A percentile compares a stretch with the other conserved stretches of the same genome.
Conservation (phyloP, 176 grass and related monocot genomes). For the Areca catechu region DNA sequence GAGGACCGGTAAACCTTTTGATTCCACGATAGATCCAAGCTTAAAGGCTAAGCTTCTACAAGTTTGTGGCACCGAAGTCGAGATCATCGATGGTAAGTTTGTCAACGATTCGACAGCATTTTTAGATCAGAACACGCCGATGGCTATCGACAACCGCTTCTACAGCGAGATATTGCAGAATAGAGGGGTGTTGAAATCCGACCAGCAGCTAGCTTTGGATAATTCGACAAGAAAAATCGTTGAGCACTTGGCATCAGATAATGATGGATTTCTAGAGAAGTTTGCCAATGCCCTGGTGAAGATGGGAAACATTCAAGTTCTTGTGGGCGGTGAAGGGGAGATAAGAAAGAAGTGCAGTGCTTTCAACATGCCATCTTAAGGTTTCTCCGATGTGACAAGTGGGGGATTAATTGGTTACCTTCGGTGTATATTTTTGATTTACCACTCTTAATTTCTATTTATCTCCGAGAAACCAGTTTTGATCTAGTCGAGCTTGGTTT, state of each 20-base stretch:
- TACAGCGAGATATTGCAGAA: constrained; percentile 32
- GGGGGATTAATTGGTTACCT: no score
- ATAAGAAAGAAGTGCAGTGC: constrained; percentile 39
- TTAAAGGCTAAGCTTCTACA: constrained; percentile 19
- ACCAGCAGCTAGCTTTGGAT: constrained; percentile 27
- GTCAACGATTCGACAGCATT: neutral
- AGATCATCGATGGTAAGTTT: no score
- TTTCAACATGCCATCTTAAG: constrained; percentile 13
- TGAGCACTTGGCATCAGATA: no score
- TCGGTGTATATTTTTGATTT: no score
- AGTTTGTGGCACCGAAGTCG: constrained; percentile 13
- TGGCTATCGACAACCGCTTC: constrained; percentile 26
- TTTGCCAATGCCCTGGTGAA: constrained; percentile 37
- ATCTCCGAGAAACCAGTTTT: no score
- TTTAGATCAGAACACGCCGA: constrained; percentile 29
- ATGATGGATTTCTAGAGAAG: neutral
- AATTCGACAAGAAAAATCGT: no score
- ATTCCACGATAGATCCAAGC: constrained; percentile 22
- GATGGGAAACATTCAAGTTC: constrained; percentile 30
- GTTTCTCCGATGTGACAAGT: no score
- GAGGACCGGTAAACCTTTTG: neutral
- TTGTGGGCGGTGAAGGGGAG: constrained; percentile 33
- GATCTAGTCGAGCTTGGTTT: no score
- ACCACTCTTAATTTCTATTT: no score
- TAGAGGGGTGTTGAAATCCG: constrained; percentile 31